phyloP scores from a whole-genome alignment of 768 basidiomycete species.

The Suillus plorans region DNA sequence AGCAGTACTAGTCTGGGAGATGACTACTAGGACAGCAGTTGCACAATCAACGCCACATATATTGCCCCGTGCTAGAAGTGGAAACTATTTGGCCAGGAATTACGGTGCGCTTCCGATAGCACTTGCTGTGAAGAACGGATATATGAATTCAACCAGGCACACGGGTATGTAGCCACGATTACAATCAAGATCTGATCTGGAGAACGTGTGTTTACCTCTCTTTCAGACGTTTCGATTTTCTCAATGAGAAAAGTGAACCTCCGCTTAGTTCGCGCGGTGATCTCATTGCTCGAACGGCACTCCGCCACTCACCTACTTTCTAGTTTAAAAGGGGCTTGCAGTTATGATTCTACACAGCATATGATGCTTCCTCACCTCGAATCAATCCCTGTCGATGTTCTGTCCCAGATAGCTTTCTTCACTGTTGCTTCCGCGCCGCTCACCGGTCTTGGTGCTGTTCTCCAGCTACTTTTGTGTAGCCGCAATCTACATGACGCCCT shows the following conservation, averaged over 20 bases:
- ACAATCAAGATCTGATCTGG: conserved; percentile 35
- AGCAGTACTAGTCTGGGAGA: conserved; percentile 9
- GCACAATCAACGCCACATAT: conserved; percentile 2
- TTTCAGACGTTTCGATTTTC: conserved; percentile 35
- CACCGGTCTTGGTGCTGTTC: conserved; percentile 41
- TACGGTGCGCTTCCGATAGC: conserved; percentile 20
- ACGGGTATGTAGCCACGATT: conserved; percentile 26
- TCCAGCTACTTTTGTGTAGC: conserved; percentile 45
- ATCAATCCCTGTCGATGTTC: conserved; percentile 52
- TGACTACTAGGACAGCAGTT: conserved; percentile 6
- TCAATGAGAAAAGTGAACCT: conserved; percentile 34
- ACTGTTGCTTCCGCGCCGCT: conserved; percentile 38
- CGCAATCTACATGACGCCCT: conserved; percentile 45
- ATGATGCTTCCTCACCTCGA: conserved; percentile 49
- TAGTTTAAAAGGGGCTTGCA: conserved; percentile 26
- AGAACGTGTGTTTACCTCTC: conserved; percentile 28
- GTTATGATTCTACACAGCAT: conserved; percentile 17
- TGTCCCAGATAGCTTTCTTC: conserved; percentile 54
- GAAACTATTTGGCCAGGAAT: conserved; percentile 6
- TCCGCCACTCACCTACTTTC: conserved; percentile 21
- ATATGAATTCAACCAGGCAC: conserved; percentile 38
- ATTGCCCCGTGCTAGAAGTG: conserved; percentile 10
- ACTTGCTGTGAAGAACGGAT: conserved; percentile 33
- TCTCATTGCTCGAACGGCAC: conserved; percentile 34
- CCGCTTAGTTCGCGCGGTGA: conserved; percentile 33